Evolutionary conservation across 2,329 filamentous ascomycete genomes (phyloP), one percentile per base, ranked within the genome.

Genomic region (Cordyceps javanica): DNA sequence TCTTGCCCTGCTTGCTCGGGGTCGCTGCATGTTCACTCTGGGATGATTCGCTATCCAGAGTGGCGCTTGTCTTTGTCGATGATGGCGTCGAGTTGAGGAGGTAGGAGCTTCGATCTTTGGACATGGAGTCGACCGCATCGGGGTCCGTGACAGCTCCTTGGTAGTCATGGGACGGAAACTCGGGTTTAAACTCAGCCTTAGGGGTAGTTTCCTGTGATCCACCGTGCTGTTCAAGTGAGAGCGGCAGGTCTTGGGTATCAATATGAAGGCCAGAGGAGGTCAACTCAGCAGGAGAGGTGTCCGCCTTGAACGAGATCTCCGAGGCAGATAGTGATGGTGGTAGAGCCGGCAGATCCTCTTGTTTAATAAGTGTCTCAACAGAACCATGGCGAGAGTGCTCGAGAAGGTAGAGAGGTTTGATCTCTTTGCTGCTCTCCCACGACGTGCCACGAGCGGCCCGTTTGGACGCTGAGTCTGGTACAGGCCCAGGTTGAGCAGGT

Each of bases 331-430:
- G 68, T 3, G 69, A 70, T 16, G 70, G 78, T 6, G 75, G 75
- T 14, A 85, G 71, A 28, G 77, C 78, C 7, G 83, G 81, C 2
- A 84, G 69, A 3, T 74, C 66, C 42, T 60, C 59, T 13, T 62
- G 55, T n/a, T 58, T 60, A 1, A 77, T 67, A 26, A 70, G 62
- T 23, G 67, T 64, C 28, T 70, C 68, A 3, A 65, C 63, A 6
- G 71, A 66, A 44, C 70, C 70, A 42, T 75, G 73, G 9, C 77
- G 74, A 3, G 75, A 75, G 62, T 75, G 85, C 69, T 95, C 89
- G 7, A 96, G 83, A 23, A 96, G 84, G 71, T 89, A 93, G 9
- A 97, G 75, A 0, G 92, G 92, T 63, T 89, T 86, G 65, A 92
- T 87, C 67, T 94, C 90, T 56, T 82, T 82, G 19, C 79, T 80